Evolutionary conservation across 768 basidiomycete genomes (phyloP).

Genomic region (Termitomyces bulborhizus): DNA sequence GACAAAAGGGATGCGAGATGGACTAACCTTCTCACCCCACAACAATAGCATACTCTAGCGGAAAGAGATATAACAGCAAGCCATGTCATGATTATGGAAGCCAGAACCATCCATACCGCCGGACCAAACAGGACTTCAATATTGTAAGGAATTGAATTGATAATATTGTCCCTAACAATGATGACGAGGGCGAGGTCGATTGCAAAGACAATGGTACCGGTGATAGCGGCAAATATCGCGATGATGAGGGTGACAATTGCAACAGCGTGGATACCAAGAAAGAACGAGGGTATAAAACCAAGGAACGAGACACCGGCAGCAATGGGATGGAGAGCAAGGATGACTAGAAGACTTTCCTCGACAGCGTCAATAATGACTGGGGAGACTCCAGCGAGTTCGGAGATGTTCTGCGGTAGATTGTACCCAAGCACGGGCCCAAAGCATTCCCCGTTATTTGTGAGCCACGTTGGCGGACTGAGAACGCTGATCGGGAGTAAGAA

Average conservation of each 20-base stretch:
- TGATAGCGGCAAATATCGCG: constrained; percentile 48
- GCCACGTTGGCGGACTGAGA: constrained; percentile 28
- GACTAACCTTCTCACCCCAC: constrained; percentile 48
- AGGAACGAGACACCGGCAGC: constrained; percentile 53
- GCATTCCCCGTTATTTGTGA: constrained; percentile 43
- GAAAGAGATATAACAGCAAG: constrained; percentile 53
- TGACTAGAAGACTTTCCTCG: constrained; percentile 39
- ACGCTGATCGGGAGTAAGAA: constrained; percentile 14
- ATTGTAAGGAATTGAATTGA: constrained; percentile 27
- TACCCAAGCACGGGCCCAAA: constrained; percentile 67
- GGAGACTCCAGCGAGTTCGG: constrained; percentile 38
- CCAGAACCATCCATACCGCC: constrained; percentile 68
- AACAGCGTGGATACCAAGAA: constrained; percentile 48
- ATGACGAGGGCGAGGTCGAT: constrained; percentile 59
- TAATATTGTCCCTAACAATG: constrained; percentile 39
- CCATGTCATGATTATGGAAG: constrained; percentile 51
- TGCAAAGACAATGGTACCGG: constrained; percentile 50
- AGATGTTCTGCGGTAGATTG: constrained; percentile 42
- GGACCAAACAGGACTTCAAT: constrained; percentile 56
- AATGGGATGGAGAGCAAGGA: constrained; percentile 69
- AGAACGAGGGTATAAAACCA: constrained; percentile 46
- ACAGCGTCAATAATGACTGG: constrained; percentile 37
- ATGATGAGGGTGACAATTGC: constrained; percentile 55
- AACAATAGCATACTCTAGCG: constrained; percentile 60
- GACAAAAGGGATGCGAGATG: not conserved